phyloP scores from a whole-genome alignment of 176 grass and related monocot genomes.

The Areca catechu region DNA sequence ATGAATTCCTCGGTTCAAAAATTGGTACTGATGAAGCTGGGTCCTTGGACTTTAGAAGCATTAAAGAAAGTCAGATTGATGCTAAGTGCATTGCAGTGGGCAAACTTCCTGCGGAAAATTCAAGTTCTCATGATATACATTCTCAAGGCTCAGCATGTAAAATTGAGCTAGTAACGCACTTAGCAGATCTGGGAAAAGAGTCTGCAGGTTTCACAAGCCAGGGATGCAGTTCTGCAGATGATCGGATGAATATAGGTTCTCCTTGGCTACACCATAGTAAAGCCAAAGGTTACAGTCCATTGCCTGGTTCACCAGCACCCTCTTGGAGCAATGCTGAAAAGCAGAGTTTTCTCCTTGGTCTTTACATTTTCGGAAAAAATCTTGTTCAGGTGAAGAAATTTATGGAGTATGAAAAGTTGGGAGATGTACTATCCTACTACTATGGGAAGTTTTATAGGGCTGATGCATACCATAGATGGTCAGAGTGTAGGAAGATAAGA shows the following conservation, averaged over 20 bases:
- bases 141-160: constrained; percentile 10
- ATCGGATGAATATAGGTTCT: constrained; percentile 7
- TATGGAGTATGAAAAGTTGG: constrained; percentile 50
- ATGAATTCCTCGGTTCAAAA: constrained; percentile 11
- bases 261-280: constrained; percentile 11
- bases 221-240: neutral
- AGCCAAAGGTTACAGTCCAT: constrained; percentile 26
- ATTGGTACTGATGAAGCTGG: constrained; percentile 12
- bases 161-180: constrained; percentile 16
- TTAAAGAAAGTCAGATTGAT: constrained; percentile 18
- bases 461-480: constrained; percentile 55
- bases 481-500: constrained; percentile 68
- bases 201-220: constrained; percentile 12
- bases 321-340: constrained; percentile 50
- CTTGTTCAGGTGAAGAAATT: constrained; percentile 64
- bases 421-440: constrained; percentile 74
- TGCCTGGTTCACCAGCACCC: constrained; percentile 39
- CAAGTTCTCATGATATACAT: constrained; percentile 19
- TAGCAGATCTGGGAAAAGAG: constrained; percentile 8
- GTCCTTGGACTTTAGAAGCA: constrained; percentile 1
- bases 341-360: constrained; percentile 69
- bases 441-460: constrained; percentile 77
- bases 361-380: constrained; percentile 95
- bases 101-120: constrained; percentile 10
- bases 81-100: constrained; percentile 12